These are phyloP conservation scores for Entamoeba histolytica DNA, from an alignment of 208 protist genomes.

Conservation along the genomic window DNA sequence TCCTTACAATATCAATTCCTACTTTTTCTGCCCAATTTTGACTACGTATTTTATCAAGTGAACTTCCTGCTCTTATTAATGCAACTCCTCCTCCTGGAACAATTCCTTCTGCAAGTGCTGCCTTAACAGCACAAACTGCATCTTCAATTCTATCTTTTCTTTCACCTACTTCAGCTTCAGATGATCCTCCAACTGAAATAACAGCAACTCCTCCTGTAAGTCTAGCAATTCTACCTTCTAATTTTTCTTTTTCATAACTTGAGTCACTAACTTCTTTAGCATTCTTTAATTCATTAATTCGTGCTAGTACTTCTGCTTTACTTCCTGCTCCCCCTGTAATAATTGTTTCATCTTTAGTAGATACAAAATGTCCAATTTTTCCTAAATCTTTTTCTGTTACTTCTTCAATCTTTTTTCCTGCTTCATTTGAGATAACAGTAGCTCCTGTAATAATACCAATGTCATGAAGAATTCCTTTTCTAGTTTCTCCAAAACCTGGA, in stretches of 20 bases:
- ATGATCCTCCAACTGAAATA: conserved; percentile 73
- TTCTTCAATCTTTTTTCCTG: conserved; percentile 33
- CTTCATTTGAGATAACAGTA: conserved; percentile 59
- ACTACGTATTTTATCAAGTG: conserved; percentile 42
- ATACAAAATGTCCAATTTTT: neutral
- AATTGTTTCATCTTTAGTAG: neutral
- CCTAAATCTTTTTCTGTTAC: conserved; percentile 22
- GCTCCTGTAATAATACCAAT: conserved; percentile 81
- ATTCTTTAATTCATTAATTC: neutral
- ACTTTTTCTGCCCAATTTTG: conserved; percentile 72
- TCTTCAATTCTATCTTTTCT: conserved; percentile 94
- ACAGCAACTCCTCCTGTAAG: conserved; percentile 66
- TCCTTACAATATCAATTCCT: conserved; percentile 73
- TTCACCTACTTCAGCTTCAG: conserved; percentile 91
- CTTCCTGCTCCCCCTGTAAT: neutral
- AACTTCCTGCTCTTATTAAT: conserved; percentile 54
- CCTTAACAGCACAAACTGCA: conserved; percentile 89
- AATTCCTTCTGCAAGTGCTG: conserved; percentile 92
- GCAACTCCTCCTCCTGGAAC: conserved; percentile 83
- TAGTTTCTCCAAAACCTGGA: conserved; percentile 92
- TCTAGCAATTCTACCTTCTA: conserved; percentile 86
- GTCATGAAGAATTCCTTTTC: conserved; percentile 85
- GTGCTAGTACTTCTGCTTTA: neutral
- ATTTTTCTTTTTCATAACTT: conserved; percentile 81
- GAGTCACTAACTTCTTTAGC: neutral